A percentile compares a stretch with the other conserved stretches of the same genome.
These are phyloP conservation scores for Phytophthora megakarya DNA, from an alignment of 352 stramenopile genomes.

Conservation along the genomic window DNA sequence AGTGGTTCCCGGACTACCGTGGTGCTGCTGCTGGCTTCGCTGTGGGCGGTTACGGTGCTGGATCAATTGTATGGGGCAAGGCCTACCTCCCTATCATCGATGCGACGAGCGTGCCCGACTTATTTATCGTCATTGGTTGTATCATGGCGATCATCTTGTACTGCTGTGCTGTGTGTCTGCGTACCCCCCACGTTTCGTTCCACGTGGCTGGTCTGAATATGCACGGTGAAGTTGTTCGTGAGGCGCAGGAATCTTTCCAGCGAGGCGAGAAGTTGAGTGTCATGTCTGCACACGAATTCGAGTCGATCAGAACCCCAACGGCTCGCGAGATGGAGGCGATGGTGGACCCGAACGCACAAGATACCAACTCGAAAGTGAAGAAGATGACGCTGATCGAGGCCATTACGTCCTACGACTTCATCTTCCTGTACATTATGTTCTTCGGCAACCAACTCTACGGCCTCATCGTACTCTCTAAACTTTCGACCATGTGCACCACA, in stretches of 20 bases:
- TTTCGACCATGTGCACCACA: constrained; percentile 59
- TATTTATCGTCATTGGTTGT: constrained; percentile 58
- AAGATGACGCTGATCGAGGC: constrained; percentile 59
- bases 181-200: constrained; percentile 55
- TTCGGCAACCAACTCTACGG: constrained; percentile 69
- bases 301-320: constrained; percentile 46
- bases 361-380: constrained; percentile 44
- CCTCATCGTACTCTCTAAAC: constrained; percentile 68
- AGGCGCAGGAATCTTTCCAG: constrained; percentile 40
- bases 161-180: constrained; percentile 48
- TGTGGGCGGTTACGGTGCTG: constrained; percentile 64
- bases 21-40: constrained; percentile 72
- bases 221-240: constrained; percentile 51
- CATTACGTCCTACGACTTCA: constrained; percentile 58
- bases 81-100: constrained; percentile 65
- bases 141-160: constrained; percentile 48
- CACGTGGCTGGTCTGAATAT: constrained; percentile 60
- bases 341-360: constrained; percentile 22
- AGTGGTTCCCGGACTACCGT: constrained; percentile 82
- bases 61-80: constrained; percentile 71
- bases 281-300: constrained; percentile 51
- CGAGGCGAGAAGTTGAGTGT: constrained; percentile 49
- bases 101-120: constrained; percentile 44
- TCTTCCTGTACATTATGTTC: constrained; percentile 79
- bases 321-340: constrained; percentile 39